Evolutionary conservation across 768 basidiomycete genomes (phyloP), one percentile per base, ranked within the genome.

Genomic region (Pholiota conissans): DNA sequence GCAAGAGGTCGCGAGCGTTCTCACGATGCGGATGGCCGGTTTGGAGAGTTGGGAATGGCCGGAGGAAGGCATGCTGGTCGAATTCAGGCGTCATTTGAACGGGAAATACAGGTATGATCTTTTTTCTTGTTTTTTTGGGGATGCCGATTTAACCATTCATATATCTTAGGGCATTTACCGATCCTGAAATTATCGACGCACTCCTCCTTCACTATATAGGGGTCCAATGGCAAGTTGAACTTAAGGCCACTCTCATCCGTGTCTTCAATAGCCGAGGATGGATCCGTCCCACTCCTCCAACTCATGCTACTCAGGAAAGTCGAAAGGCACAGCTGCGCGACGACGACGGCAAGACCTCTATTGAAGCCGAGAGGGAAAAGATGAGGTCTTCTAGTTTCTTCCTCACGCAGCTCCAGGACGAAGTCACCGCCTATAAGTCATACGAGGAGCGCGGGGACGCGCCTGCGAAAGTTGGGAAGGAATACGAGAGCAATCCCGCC

Each of bases 51-150:
- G 80, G 79, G 60, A 71, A 1, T 82, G 79, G 79, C 78, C 79
- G 3, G 59, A 60, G 2, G 71, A 75, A 26, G 79, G 79, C 1
- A 67, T 77, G 20, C 49, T 60, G 24, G 68, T 81, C 5, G 78
- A 82, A 50, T 78, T 80, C 71, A 72, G 79, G 13, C 70, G 79
- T 5, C 74, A 76, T 68, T 66, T 82, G 29, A 78, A 78, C 58
- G 80, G 80, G 1, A 80, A 79, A 67, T 81, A 80, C 57, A 68
- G 74, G 74, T 72, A n/a, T 55, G 9, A n/a, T n/a, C n/a, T n/a
- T n/a, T n/a, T n/a, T n/a, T n/a, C n/a, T n/a, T n/a, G n/a, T n/a
- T n/a, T n/a, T n/a, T n/a, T n/a, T n/a, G n/a, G n/a, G n/a, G n/a
- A n/a, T n/a, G n/a, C n/a, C n/a, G 9, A 58, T 29, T 10, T 42